Conservation (phyloP, 1,284 basidiomycete genomes). For the Crucibulum parvulum region DNA sequence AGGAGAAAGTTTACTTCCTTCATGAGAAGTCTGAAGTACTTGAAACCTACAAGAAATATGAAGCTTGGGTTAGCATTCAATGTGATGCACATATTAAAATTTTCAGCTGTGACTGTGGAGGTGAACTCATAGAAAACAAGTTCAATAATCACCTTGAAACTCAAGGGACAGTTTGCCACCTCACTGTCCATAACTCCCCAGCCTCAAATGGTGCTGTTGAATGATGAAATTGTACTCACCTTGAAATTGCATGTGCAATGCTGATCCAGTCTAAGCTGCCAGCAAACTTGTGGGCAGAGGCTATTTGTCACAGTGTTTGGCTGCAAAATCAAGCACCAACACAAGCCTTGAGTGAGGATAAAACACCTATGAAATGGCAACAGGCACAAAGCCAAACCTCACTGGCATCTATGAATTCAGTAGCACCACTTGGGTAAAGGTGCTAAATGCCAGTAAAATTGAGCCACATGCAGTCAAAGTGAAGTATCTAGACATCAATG, state of each 20-base stretch:
- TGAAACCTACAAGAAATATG: conserved; percentile 25
- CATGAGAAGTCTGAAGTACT: conserved; percentile 28
- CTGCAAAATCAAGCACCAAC: conserved; percentile 37
- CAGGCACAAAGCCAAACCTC: conserved; percentile 31
- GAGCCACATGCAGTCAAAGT: conserved; percentile 26
- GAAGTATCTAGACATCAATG: conserved; percentile 36
- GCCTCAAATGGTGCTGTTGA: conserved; percentile 41
- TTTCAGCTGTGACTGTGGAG: conserved; percentile 33
- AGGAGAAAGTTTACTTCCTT: conserved; percentile 24
- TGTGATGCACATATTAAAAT: conserved; percentile 20
- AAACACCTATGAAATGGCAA: conserved; percentile 34
- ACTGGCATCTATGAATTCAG: conserved; percentile 26
- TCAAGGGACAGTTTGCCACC: conserved; percentile 31
- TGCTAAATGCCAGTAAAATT: conserved; percentile 29
- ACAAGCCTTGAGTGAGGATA: conserved; percentile 20
- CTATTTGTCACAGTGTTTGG: conserved; percentile 30
- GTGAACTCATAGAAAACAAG: conserved; percentile 29
- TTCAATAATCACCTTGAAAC: conserved; percentile 28
- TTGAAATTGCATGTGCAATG: conserved; percentile 28
- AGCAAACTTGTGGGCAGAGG: conserved; percentile 37
- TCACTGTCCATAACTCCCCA: conserved; percentile 42
- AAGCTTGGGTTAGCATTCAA: conserved; percentile 32
- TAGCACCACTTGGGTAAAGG: conserved; percentile 22
- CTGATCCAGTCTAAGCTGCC: conserved; percentile 29
- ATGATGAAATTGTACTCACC: conserved; percentile 33